phyloP scores from a whole-genome alignment of 805 yeast genomes.

The Ogataea minuta region DNA sequence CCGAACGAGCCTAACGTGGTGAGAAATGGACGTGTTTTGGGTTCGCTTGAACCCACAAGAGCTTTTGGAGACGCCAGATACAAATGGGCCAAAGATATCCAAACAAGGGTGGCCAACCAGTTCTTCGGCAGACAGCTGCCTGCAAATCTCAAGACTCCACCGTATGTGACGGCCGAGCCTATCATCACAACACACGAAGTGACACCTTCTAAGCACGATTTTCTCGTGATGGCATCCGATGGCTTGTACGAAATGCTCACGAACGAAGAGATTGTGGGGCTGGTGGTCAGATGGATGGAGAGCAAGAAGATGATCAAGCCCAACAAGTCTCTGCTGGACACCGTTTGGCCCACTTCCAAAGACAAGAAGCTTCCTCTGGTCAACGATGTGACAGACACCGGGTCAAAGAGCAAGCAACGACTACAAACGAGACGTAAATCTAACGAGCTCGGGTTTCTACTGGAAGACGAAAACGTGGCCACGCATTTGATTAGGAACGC shows the following conservation, averaged over 20 bases:
- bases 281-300: conserved; percentile 93
- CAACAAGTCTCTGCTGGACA: conserved; percentile 44
- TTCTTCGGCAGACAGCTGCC: conserved; percentile 83
- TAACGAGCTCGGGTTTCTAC: conserved; percentile 42
- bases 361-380: conserved; percentile 57
- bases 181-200: conserved; percentile 81
- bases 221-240: conserved; percentile 89
- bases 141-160: conserved; percentile 77
- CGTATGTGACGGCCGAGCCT: conserved; percentile 97
- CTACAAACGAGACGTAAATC: conserved; percentile 65
- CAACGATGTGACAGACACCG: conserved; percentile 56
- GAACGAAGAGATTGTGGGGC: conserved; percentile 87
- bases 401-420: conserved; percentile 56
- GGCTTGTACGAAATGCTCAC: conserved; percentile 90
- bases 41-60: conserved; percentile 90
- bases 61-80: conserved; percentile 98
- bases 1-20: conserved; percentile 87
- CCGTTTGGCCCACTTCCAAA: conserved; percentile 32
- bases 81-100: conserved; percentile 74
- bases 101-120: conserved; percentile 66
- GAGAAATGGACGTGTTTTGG: conserved; percentile 85
- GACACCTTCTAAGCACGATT: conserved; percentile 69
- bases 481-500: conserved; percentile 95
- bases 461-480: conserved; percentile 85
- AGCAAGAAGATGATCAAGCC: conserved; percentile 60